These are phyloP conservation scores for Yamadazyma conglobata DNA, from an alignment of 1,139 yeast genomes.

Conservation along the genomic window DNA sequence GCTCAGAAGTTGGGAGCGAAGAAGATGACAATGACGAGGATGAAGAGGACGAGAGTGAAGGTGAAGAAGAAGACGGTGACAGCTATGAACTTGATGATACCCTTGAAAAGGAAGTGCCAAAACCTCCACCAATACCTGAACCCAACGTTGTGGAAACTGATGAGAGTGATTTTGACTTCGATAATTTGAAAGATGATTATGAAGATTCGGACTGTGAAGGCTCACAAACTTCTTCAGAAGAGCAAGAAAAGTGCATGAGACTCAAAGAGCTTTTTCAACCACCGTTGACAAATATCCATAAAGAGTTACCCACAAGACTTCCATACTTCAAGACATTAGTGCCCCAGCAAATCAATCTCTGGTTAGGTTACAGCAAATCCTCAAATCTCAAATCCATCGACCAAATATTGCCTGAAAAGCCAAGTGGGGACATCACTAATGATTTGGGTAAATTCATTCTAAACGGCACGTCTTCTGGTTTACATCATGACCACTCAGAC, in stretches of 20 bases:
- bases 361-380: conserved; percentile 52
- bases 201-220: conserved; percentile 32
- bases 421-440: conserved; percentile 8
- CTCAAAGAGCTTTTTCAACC: conserved; percentile 54
- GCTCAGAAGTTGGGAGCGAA: conserved; percentile 19
- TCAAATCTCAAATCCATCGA: conserved; percentile 1
- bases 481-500: conserved; percentile 83
- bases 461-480: conserved; percentile 62
- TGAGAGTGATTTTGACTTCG: conserved; percentile 31
- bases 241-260: background rate
- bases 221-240: conserved; percentile 1
- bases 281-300: conserved; percentile 50
- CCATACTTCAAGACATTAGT: conserved; percentile 36
- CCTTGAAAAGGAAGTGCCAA: conserved; percentile 7
- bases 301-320: conserved; percentile 42
- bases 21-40: conserved; percentile 19
- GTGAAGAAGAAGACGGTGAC: conserved; percentile 11
- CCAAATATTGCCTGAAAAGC: conserved; percentile 1
- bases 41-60: conserved; percentile 15
- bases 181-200: conserved; percentile 49
- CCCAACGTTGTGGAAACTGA: background rate
- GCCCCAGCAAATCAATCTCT: conserved; percentile 70
- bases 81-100: conserved; percentile 14
- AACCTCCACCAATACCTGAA: conserved; percentile 3
- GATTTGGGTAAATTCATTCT: conserved; percentile 51